phyloP scores from a whole-genome alignment of 2,329 filamentous ascomycete genomes.

The Talaromyces atroroseus region DNA sequence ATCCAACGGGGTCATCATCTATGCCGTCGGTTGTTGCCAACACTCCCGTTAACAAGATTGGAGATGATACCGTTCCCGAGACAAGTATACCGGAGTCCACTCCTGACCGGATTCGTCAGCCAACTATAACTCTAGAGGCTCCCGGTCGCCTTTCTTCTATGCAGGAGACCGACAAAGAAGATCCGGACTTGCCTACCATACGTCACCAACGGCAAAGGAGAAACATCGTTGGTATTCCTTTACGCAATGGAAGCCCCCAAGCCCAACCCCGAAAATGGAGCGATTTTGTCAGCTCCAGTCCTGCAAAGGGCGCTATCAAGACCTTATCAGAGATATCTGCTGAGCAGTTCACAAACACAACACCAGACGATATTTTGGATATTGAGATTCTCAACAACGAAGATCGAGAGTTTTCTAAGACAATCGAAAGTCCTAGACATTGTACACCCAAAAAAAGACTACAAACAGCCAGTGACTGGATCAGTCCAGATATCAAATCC shows the following conservation, averaged over 20 bases:
- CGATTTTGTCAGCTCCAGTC: conserved; percentile 32
- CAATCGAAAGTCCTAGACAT: conserved; percentile 27
- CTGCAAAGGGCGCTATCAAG: conserved; percentile 32
- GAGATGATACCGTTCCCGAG: conserved; percentile 24
- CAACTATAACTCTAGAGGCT: not conserved
- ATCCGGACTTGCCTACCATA: conserved; percentile 33
- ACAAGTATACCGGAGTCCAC: conserved; percentile 38
- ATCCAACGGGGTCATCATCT: conserved; percentile 28
- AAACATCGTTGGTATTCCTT: not conserved
- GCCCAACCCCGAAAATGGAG: conserved; percentile 14
- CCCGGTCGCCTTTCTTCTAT: conserved; percentile 1
- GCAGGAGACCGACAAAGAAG: conserved; percentile 27
- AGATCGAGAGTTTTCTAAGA: conserved; percentile 25
- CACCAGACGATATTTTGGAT: conserved; percentile 27
- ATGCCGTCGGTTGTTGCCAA: conserved; percentile 37
- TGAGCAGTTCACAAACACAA: conserved; percentile 36
- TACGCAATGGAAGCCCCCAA: not conserved
- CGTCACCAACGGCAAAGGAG: conserved; percentile 15
- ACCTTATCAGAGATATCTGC: conserved; percentile 39
- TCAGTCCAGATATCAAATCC: not conserved
- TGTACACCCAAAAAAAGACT: conserved; percentile 33
- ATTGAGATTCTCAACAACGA: conserved; percentile 36
- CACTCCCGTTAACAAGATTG: conserved; percentile 29
- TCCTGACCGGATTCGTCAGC: conserved; percentile 19
- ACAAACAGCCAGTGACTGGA: conserved; percentile 18